Base-by-base conservation (phyloP, 139 green algal species). In the Coelastrella sp. region DNA sequence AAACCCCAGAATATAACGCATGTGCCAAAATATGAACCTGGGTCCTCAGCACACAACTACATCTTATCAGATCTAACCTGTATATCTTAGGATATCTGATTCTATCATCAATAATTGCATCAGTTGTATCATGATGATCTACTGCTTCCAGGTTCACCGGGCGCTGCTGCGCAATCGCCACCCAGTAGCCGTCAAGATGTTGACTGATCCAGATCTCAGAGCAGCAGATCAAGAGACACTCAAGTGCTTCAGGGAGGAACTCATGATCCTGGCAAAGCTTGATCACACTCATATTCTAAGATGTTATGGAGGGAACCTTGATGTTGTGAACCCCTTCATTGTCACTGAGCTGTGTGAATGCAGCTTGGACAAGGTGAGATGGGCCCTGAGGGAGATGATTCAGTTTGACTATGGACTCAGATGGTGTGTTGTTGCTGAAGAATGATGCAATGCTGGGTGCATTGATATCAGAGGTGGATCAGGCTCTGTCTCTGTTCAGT, bases 141-240 rank as follows among this genome's bases (percentile, higher is more conserved):
- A 15, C 1, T 64, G 53, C 7, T 21, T 69, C 27, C 77, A 84
- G 77, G 77, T 84, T 0, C 77, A 84, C 40, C 77, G 77, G 30
- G 77, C 77, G n/a, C 40, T 84, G 38, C 71, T 41, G 37, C 35
- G 37, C 0, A 40, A 40, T 13, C 38, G 38, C 11, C n/a, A 45
- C 23, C 77, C 77, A 0, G 77, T 84, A 32, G 77, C 77, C 5
- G 77, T 84, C 25, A 84, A 84, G 77, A 84, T 84, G 60, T 30
- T 84, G 35, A 74, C 77, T 13, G 77, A 75, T 40, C 77, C 77
- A 48, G 60, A 60, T 38, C 40, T 84, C n/a, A 34, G 77, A 30
- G 8, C 19, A 17, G 37, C 37, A 35, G 75, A 51, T 25, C 32
- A 9, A 17, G 71, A 79, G 6, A 79, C 71, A 11, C 71, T 79